Conservation (phyloP, 805 yeast genomes). For the Ogataea philodendri region DNA sequence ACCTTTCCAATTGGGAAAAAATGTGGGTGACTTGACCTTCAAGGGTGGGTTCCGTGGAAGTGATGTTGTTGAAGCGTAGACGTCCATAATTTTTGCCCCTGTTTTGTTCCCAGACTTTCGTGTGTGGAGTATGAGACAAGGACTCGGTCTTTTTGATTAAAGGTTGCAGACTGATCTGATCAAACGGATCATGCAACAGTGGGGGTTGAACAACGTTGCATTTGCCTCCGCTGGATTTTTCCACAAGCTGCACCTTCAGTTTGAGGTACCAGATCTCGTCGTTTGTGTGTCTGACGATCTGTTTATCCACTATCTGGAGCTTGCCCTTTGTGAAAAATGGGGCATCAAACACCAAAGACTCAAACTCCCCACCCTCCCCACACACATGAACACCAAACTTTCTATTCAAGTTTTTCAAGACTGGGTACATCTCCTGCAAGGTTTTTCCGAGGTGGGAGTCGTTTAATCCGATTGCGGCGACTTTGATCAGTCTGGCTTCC, state of each 20-base stretch:
- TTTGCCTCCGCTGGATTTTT: conserved; percentile 20
- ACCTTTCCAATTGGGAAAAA: conserved; percentile 41
- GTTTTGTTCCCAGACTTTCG: conserved; percentile 4
- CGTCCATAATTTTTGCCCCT: conserved; percentile 28
- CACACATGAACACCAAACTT: conserved; percentile 86
- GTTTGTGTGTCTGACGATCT: conserved; percentile 46
- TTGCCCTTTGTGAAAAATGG: conserved; percentile 68
- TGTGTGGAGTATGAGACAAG: background rate
- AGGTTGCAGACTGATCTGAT: conserved; percentile 19
- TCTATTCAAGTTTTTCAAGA: conserved; percentile 52
- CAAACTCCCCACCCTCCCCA: conserved; percentile 99
- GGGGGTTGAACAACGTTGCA: conserved; percentile 32
- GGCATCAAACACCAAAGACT: conserved; percentile 86
- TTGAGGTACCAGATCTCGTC: conserved; percentile 73
- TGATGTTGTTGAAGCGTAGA: conserved; percentile 45
- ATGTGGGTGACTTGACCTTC: conserved; percentile 49
- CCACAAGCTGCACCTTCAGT: conserved; percentile 49
- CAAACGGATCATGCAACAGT: conserved; percentile 42
- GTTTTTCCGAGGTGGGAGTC: conserved; percentile 65
- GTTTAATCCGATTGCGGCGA: conserved; percentile 85
- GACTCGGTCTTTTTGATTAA: too few relatives aligned
- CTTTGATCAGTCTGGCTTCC: conserved; percentile 87
- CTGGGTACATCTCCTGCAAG: conserved; percentile 60
- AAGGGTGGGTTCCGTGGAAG: conserved; percentile 31
- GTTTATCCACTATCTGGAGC: conserved; percentile 41